These are phyloP conservation scores for Persicaria tinctoria DNA, from an alignment of 148 eudicot genomes.

Conservation along the genomic window DNA sequence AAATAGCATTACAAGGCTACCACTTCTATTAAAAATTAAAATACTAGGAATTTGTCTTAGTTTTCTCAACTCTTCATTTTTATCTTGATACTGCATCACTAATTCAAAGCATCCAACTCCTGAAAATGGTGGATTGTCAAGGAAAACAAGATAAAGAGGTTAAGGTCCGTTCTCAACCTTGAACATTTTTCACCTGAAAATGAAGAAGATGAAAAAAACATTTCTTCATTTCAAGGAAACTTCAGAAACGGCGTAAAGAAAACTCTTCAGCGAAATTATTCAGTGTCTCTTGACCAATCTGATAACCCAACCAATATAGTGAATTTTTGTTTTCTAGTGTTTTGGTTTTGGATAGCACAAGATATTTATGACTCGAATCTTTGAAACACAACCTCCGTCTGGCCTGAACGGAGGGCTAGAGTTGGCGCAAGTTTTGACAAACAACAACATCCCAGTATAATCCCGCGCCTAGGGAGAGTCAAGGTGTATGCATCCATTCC, in stretches of 20 bases:
- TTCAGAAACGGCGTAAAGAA: too few relatives aligned
- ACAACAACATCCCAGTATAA: too few relatives aligned
- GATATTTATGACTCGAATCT: neutral
- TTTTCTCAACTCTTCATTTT: neutral
- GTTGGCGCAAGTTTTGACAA: too few relatives aligned
- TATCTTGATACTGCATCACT: neutral
- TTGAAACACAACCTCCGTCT: too few relatives aligned
- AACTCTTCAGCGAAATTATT: too few relatives aligned
- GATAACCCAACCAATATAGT: neutral
- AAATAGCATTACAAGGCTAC: constrained; percentile 10
- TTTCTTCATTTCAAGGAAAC: too few relatives aligned
- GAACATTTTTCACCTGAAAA: too few relatives aligned
- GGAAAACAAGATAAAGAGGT: neutral
- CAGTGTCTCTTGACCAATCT: neutral
- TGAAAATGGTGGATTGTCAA: neutral
- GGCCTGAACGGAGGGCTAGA: too few relatives aligned
- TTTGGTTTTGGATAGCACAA: neutral
- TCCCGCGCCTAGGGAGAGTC: too few relatives aligned
- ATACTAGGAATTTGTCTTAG: neutral
- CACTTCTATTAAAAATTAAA: neutral
- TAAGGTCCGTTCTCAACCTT: too few relatives aligned
- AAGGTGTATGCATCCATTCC: too few relatives aligned
- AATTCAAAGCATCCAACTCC: neutral
- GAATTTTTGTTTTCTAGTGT: neutral
- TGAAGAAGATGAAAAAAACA: too few relatives aligned